phyloP scores from a whole-genome alignment of 2,329 filamentous ascomycete species.

The Colletotrichum sp. region DNA sequence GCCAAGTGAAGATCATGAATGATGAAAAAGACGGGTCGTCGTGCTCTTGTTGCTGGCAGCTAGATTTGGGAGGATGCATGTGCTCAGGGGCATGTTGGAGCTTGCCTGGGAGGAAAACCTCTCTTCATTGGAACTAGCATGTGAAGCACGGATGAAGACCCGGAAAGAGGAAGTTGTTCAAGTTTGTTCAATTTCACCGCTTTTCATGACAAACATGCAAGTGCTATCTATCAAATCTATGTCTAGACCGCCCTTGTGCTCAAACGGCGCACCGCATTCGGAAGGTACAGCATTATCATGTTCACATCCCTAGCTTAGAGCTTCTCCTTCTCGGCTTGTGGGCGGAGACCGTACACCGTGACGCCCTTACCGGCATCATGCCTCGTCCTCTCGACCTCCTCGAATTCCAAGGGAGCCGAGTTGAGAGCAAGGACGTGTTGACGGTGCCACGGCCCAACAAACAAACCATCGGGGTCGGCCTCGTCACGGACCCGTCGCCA shows the following conservation, averaged over 20 bases:
- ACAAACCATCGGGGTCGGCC: constrained; percentile 83
- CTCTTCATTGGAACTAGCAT: neutral
- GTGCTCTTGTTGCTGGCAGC: neutral
- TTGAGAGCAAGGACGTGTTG: constrained; percentile 60
- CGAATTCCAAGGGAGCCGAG: constrained; percentile 35
- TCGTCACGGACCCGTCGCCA: constrained; percentile 73
- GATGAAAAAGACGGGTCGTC: neutral
- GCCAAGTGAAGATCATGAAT: neutral
- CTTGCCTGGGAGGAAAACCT: neutral
- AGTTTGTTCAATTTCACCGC: neutral
- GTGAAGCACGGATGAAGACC: neutral
- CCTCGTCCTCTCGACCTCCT: constrained; percentile 37
- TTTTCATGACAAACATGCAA: neutral
- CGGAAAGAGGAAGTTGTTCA: neutral
- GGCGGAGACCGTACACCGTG: constrained; percentile 9
- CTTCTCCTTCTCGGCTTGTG: neutral
- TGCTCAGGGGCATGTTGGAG: neutral
- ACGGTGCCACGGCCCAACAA: constrained; percentile 89
- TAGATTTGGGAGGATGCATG: neutral
- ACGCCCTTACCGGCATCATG: constrained; percentile 11
- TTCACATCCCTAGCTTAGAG: neutral
- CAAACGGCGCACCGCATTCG: neutral
- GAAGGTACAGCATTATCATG: neutral
- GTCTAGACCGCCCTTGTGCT: neutral
- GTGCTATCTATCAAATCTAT: neutral